phyloP scores from a whole-genome alignment of 2,329 filamentous ascomycete species.

The Aureobasidium sp. region DNA sequence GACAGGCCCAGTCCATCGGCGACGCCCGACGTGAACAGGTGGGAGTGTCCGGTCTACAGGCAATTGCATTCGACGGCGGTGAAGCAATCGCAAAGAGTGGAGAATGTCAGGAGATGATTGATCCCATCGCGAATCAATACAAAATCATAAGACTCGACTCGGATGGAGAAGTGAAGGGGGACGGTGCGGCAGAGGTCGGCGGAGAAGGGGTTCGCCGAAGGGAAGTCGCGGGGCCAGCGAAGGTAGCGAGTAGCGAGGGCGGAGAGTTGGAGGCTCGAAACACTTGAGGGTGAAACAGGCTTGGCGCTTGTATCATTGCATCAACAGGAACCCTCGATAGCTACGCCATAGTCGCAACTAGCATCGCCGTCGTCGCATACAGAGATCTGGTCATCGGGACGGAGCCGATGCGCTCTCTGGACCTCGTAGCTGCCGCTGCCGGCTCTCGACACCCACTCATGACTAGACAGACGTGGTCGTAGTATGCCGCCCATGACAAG shows the following conservation, averaged over 20 bases:
- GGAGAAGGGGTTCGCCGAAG: not conserved
- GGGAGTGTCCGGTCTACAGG: not conserved
- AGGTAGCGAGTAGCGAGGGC: not conserved
- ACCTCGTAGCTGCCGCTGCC: slow-evolving; percentile 8
- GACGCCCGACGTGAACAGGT: slow-evolving; percentile 1
- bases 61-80: not conserved
- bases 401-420: slow-evolving; percentile 10
- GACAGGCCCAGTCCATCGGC: not conserved
- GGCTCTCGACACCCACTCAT: slow-evolving; percentile 2
- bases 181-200: not conserved
- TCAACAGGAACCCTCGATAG: not conserved
- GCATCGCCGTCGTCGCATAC: not conserved
- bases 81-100: not conserved
- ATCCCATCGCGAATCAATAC: not conserved
- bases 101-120: not conserved
- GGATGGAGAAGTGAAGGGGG: no score
- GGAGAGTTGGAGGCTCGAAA: not conserved
- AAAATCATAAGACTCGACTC: not conserved
- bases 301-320: not conserved
- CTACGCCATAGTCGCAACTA: not conserved
- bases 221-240: not conserved
- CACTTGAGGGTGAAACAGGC: not conserved
- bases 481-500: slow-evolving; percentile 9
- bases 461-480: slow-evolving; percentile 1
- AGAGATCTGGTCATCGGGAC: not conserved